Evolutionary conservation across 768 basidiomycete genomes (phyloP), one percentile per base, ranked within the genome.

Genomic region (Suillus decipiens): DNA sequence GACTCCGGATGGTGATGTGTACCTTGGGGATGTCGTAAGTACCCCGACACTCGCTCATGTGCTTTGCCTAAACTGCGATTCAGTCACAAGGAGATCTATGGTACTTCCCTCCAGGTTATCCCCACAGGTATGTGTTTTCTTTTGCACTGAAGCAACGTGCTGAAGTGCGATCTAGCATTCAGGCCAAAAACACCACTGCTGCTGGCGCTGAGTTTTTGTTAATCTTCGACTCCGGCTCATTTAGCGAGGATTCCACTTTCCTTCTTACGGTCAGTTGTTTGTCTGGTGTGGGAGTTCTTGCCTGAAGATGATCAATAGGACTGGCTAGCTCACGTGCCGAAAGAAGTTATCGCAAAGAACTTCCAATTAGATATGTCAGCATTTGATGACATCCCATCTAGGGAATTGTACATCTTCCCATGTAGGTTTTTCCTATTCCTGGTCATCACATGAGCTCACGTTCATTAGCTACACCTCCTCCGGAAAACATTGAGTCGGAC

Each of bases 261-360:
- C 76, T 83, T 47, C 73, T 77, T 37, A 71, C 70, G 15, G 72
- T 63, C 37, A 61, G 71, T 45, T 3, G n/a, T 59, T 24, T 56
- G 2, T 11, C 24, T 8, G 9, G 47, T 28, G 41, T 54, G 17
- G 24, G 15, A 3, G 17, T 42, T 12, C 3, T 41, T 59, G 11
- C 39, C 36, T 24, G 66, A 67, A 31, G 11, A 37, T 39, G 54
- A 61, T n/a, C 60, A 14, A 60, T 83, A 87, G 62, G 88, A 90
- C 63, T 90, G 89, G 87, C 76, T 89, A 28, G 79, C 88, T 3
- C 89, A 89, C 67, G 78, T 85, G 17, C 85, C 86, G 11, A 78
- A 81, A 65, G 79, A 81, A 51, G 83, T 86, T 0, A 73, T 89
- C 2, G 86, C 86, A 17, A 88, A 88, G 75, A 89, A 89, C 71